Percentiles rank a stretch among this genome's conserved stretches.
phyloP scores from a whole-genome alignment of 805 yeast species.

The Scheffersomyces ergatensis region DNA sequence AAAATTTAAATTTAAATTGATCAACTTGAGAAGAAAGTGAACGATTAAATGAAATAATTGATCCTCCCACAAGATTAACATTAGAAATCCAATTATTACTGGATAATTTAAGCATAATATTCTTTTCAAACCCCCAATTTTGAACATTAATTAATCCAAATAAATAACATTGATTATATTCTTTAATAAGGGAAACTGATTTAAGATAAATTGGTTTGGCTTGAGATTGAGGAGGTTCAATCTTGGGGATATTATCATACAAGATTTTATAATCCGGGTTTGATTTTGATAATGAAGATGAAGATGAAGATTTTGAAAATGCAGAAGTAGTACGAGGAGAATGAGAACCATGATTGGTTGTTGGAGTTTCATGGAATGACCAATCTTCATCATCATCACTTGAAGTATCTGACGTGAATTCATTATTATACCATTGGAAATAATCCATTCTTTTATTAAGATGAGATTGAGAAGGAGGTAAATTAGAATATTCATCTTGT shows the following conservation, averaged over 20 bases:
- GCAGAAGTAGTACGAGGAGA: not conserved
- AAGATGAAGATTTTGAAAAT: not conserved
- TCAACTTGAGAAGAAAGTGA: conserved; percentile 27
- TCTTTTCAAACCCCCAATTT: conserved; percentile 37
- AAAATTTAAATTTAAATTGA: conserved; percentile 51
- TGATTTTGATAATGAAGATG: not conserved
- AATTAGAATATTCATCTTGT: not conserved
- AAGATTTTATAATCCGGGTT: not conserved
- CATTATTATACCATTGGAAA: conserved; percentile 22
- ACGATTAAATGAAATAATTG: conserved; percentile 9
- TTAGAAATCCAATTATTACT: conserved; percentile 47
- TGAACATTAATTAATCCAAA: conserved; percentile 26
- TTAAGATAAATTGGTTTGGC: conserved; percentile 26
- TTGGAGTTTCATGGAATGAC: conserved; percentile 4
- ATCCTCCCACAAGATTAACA: conserved; percentile 19
- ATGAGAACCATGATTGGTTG: not conserved
- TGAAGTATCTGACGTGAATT: conserved; percentile 17
- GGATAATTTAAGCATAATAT: conserved; percentile 43
- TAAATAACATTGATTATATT: conserved; percentile 5
- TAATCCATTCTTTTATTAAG: conserved; percentile 18
- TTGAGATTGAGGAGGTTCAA: conserved; percentile 1
- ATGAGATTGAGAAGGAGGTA: conserved; percentile 1
- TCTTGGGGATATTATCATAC: not conserved
- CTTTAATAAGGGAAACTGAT: conserved; percentile 12
- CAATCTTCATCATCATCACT: conserved; percentile 19